A percentile compares a stretch with the other conserved stretches of the same genome.
phyloP scores from a whole-genome alignment of 106 monocot species.

The Allium sativum region DNA sequence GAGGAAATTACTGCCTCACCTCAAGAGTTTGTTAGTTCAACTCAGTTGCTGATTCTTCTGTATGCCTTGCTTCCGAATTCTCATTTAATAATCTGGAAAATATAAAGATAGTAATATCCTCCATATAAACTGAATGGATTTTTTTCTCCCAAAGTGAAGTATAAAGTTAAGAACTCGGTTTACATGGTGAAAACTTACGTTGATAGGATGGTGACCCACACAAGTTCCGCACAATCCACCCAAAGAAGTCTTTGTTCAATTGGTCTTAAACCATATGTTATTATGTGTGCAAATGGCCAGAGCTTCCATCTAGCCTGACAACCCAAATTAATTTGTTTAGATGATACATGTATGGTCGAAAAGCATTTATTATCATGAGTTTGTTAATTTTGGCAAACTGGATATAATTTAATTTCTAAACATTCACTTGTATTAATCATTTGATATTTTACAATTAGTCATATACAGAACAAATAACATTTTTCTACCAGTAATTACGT shows the following conservation, averaged over 20 bases:
- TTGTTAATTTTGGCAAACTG: no score
- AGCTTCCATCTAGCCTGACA: constrained; percentile 81
- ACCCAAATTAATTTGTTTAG: background rate
- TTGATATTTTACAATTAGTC: no score
- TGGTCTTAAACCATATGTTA: constrained; percentile 75
- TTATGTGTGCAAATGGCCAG: constrained; percentile 80
- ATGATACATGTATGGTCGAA: no score
- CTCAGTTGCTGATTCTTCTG: constrained; percentile 14
- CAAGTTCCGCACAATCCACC: constrained; percentile 83
- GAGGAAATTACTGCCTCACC: constrained; percentile 13
- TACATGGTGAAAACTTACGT: constrained; percentile 24
- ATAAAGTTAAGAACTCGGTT: background rate
- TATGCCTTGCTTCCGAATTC: constrained; percentile 64
- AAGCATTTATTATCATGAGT: background rate
- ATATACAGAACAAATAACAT: no score
- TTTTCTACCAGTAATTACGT: no score
- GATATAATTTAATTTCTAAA: no score
- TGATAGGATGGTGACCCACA: constrained; percentile 92
- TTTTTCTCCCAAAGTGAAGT: background rate
- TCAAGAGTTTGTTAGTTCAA: constrained; percentile 9
- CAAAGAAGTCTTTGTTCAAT: constrained; percentile 91
- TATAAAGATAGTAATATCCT: background rate
- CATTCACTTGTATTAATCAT: no score
- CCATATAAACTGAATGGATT: background rate
- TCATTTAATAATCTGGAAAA: constrained; percentile 58